phyloP scores from a whole-genome alignment of 2,329 filamentous ascomycete genomes.

The Sclerotinia borealis region DNA sequence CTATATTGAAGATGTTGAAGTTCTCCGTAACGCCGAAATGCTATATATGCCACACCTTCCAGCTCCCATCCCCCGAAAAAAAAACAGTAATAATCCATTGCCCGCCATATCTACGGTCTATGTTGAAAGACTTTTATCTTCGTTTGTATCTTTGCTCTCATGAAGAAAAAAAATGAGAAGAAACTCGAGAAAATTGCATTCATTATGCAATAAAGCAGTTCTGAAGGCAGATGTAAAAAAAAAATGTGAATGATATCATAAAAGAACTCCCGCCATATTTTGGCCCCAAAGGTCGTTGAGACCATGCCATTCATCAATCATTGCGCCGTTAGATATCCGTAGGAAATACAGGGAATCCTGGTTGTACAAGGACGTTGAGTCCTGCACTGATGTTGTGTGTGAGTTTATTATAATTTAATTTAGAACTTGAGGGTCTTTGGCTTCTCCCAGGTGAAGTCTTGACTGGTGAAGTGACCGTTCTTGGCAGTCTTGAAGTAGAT shows the following conservation, averaged over 20 bases:
- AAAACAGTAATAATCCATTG: conserved; percentile 3
- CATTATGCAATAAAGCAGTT: neutral
- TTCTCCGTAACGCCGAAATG: conserved; percentile 34
- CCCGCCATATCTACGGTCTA: conserved; percentile 32
- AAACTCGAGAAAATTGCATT: neutral
- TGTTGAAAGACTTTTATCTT: conserved; percentile 36
- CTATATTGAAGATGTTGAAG: conserved; percentile 34
- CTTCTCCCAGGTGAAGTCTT: conserved; percentile 97
- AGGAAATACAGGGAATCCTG: conserved; percentile 24
- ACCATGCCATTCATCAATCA: conserved; percentile 32
- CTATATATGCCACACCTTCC: conserved; percentile 28
- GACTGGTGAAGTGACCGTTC: conserved; percentile 99
- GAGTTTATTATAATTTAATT: conserved; percentile 32
- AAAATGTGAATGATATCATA: conserved; percentile 15
- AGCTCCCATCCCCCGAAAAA: conserved; percentile 7
- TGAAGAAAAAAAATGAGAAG: conserved; percentile 1
- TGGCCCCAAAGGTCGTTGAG: conserved; percentile 32
- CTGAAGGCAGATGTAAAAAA: conserved; percentile 20
- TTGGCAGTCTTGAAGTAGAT: conserved; percentile 99
- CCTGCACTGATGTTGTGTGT: conserved; percentile 24
- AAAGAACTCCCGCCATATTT: conserved; percentile 23
- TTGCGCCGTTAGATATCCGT: conserved; percentile 31
- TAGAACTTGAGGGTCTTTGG: conserved; percentile 93
- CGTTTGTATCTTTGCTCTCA: conserved; percentile 11
- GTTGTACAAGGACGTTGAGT: conserved; percentile 32